These are phyloP conservation scores for Priceomyces haplophilus DNA, from an alignment of 805 yeast species.

Conservation along the genomic window DNA sequence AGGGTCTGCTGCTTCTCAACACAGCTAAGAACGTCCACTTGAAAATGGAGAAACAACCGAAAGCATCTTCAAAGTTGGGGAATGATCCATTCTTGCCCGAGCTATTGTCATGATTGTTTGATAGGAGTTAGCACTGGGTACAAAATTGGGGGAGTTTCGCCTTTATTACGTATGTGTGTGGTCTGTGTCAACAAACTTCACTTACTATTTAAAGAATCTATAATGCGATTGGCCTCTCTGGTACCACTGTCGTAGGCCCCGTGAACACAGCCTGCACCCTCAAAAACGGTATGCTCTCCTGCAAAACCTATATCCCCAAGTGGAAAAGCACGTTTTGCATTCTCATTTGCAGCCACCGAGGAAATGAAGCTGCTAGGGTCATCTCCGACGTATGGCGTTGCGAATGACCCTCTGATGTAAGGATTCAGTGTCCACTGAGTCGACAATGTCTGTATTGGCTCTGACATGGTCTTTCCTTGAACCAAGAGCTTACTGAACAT, in stretches of 20 bases:
- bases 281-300: slow-evolving; percentile 84
- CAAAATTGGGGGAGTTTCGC: no score
- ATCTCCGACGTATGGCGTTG: slow-evolving; percentile 66
- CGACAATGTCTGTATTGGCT: slow-evolving; percentile 36
- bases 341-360: slow-evolving; percentile 50
- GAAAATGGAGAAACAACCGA: no score
- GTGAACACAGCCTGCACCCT: slow-evolving; percentile 89
- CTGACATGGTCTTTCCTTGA: slow-evolving; percentile 12
- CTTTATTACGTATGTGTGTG: no score
- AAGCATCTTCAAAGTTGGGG: no score
- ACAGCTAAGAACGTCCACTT: no score
- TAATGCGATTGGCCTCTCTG: slow-evolving; percentile 46
- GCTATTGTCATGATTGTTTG: no score
- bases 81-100: no score
- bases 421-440: slow-evolving; percentile 82
- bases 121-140: no score
- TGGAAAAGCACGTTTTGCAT: slow-evolving; percentile 25
- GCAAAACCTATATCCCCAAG: slow-evolving; percentile 68
- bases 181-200: no score
- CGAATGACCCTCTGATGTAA: slow-evolving; percentile 76
- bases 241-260: slow-evolving; percentile 83
- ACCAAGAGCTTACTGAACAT: slow-evolving; percentile 33
- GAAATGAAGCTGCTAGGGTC: slow-evolving; percentile 63
- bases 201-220: background rate
- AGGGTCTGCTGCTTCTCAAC: no score